Conservation (phyloP, 2,329 filamentous ascomycete species). For the Chlorencoelia australis region DNA sequence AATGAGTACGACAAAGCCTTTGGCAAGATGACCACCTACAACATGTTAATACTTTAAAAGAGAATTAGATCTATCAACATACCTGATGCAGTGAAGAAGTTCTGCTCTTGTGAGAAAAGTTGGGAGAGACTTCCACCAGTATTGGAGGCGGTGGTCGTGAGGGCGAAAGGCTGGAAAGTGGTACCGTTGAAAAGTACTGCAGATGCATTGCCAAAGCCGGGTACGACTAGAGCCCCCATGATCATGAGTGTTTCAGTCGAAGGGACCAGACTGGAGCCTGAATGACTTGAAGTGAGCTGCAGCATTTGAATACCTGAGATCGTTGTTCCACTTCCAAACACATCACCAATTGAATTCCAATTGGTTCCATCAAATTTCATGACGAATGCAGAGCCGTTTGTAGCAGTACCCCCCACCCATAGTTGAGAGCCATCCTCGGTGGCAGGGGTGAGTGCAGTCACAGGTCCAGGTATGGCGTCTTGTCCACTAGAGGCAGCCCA, state of each 20-base stretch:
- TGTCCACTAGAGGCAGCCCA: conserved; percentile 59
- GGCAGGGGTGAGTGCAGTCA: conserved; percentile 67
- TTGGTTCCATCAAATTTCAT: conserved; percentile 69
- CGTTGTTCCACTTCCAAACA: conserved; percentile 53
- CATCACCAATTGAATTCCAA: conserved; percentile 56
- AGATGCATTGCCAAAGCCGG: conserved; percentile 69
- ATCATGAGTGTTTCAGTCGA: conserved; percentile 65
- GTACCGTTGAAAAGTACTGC: conserved; percentile 84
- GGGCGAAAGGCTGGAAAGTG: conserved; percentile 64
- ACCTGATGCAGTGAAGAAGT: conserved; percentile 60
- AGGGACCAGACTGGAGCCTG: conserved; percentile 50
- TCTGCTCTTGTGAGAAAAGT: conserved; percentile 73
- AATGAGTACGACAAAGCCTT: conserved; percentile 73
- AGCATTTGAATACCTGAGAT: conserved; percentile 80
- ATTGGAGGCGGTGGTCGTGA: conserved; percentile 60
- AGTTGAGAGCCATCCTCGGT: conserved; percentile 60
- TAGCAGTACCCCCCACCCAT: conserved; percentile 69
- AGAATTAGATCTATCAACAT: conserved; percentile 29
- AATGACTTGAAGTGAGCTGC: conserved; percentile 58
- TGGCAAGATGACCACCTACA: conserved; percentile 48
- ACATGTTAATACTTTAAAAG: conserved; percentile 16
- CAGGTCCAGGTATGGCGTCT: conserved; percentile 63
- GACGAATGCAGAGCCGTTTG: conserved; percentile 62
- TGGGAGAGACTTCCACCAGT: conserved; percentile 64
- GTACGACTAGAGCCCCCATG: conserved; percentile 71